These are phyloP conservation scores for Ailanthus altissimus DNA, from an alignment of 345 rosid genomes.

Conservation along the genomic window DNA sequence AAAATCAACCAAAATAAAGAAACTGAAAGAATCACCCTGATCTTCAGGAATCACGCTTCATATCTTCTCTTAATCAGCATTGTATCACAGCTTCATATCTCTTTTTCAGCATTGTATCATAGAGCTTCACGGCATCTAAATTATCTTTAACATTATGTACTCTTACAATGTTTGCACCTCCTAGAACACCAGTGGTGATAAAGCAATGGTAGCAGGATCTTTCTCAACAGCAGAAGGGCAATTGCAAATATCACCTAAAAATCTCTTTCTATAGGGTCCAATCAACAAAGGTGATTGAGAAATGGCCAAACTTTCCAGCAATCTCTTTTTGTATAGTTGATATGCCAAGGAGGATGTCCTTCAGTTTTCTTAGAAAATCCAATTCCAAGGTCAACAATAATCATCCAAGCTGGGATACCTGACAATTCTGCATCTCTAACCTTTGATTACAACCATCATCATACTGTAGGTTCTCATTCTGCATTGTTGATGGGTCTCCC, in stretches of 20 bases:
- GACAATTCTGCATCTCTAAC: conserved; percentile 67
- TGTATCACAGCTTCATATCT: conserved; percentile 39
- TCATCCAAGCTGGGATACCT: conserved; percentile 91
- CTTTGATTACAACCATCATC: conserved; percentile 55
- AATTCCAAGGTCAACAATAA: conserved; percentile 81
- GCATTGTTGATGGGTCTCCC: conserved; percentile 89
- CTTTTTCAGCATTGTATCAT: conserved; percentile 62
- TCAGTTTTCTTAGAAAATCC: conserved; percentile 82
- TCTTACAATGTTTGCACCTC: conserved; percentile 87
- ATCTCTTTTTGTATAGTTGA: conserved; percentile 61
- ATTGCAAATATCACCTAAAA: conserved; percentile 75
- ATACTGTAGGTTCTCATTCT: conserved; percentile 64
- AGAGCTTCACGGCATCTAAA: conserved; percentile 70
- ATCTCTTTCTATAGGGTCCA: conserved; percentile 88
- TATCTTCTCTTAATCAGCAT: conserved; percentile 43
- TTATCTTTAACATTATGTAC: conserved; percentile 83
- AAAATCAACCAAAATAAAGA: background rate
- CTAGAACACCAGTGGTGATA: conserved; percentile 61
- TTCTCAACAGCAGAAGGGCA: conserved; percentile 65
- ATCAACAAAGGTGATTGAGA: conserved; percentile 75
- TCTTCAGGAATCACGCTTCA: conserved; percentile 2
- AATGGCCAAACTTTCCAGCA: conserved; percentile 61
- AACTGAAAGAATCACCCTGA: background rate
- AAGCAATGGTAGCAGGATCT: conserved; percentile 89
- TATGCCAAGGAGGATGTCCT: conserved; percentile 60